A percentile compares a stretch with the other conserved stretches of the same genome.
Conservation (phyloP, 1,284 basidiomycete genomes). For the Cutaneotrichosporon sp. region DNA sequence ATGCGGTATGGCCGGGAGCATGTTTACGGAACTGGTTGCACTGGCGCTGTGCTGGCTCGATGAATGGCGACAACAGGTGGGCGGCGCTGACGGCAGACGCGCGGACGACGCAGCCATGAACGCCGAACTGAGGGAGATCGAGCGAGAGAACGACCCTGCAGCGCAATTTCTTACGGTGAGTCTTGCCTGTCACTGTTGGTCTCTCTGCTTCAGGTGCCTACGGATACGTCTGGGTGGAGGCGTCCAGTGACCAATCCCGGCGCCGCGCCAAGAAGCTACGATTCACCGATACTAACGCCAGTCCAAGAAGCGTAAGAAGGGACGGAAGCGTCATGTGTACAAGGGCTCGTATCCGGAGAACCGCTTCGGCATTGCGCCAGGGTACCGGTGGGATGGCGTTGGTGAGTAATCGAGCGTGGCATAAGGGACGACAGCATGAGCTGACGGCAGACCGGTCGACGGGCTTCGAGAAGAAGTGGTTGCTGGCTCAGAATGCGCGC, state of each 20-base stretch:
- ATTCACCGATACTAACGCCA: conserved; percentile 17
- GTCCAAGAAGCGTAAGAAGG: conserved; percentile 63
- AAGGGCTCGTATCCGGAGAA: conserved; percentile 88
- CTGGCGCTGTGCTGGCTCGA: neutral
- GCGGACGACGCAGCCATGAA: conserved; percentile 84
- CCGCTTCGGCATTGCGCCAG: conserved; percentile 89
- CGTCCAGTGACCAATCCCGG: neutral
- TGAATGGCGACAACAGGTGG: neutral
- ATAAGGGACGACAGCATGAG: neutral
- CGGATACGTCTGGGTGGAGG: neutral
- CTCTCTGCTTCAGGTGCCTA: neutral
- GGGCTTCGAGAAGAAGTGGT: conserved; percentile 90
- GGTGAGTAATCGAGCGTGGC: conserved; percentile 59
- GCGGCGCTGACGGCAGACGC: conserved; percentile 51
- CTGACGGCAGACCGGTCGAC: conserved; percentile 72
- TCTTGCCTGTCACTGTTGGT: conserved; percentile 19
- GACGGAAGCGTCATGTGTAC: conserved; percentile 80
- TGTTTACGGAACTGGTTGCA: neutral
- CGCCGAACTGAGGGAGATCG: conserved; percentile 70
- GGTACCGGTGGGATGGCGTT: conserved; percentile 95
- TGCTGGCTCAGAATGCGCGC: conserved; percentile 74
- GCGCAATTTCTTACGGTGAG: conserved; percentile 84
- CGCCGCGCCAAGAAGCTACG: neutral
- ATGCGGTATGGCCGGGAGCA: too few relatives aligned
- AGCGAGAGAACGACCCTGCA: conserved; percentile 93